Conservation (phyloP, 1,284 basidiomycete genomes). For the Xanthoconium separans region DNA sequence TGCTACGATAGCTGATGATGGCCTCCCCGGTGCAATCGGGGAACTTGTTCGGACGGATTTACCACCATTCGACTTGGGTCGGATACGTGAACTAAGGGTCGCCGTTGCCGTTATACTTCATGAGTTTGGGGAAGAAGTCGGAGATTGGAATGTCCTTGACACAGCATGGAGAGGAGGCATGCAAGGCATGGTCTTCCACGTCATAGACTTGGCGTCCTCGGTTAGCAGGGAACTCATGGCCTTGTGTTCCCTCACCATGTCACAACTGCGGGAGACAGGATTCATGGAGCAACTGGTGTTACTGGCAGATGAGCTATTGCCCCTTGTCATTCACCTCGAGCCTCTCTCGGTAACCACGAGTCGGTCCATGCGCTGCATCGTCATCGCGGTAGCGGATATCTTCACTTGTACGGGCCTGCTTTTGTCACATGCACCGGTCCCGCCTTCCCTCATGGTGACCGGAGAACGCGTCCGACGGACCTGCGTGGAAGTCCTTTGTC, state of each 20-base stretch:
- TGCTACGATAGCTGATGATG: conserved; percentile 63
- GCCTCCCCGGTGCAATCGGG: conserved; percentile 59
- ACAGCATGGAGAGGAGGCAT: conserved; percentile 57
- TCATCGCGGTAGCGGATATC: conserved; percentile 48
- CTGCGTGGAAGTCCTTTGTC: conserved; percentile 50
- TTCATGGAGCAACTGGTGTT: conserved; percentile 54
- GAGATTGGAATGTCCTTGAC: conserved; percentile 54
- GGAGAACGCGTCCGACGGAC: conserved; percentile 38
- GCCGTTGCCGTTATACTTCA: conserved; percentile 55
- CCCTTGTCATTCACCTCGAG: conserved; percentile 48
- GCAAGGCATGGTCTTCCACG: conserved; percentile 53
- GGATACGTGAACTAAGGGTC: conserved; percentile 58
- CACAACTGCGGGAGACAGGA: conserved; percentile 37
- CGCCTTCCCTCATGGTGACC: conserved; percentile 7
- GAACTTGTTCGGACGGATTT: conserved; percentile 42
- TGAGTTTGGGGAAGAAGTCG: conserved; percentile 48
- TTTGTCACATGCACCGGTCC: conserved; percentile 35
- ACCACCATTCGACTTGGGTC: conserved; percentile 41
- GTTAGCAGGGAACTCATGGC: conserved; percentile 50
- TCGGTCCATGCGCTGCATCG: conserved; percentile 45
- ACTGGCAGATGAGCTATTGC: conserved; percentile 51
- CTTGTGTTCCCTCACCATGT: conserved; percentile 44
- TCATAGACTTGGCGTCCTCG: conserved; percentile 51
- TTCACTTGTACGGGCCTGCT: conserved; percentile 54
- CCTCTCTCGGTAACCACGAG: conserved; percentile 48